Base-by-base conservation (phyloP, 176 grass and related monocot species). In the Sorghum bicolor region DNA sequence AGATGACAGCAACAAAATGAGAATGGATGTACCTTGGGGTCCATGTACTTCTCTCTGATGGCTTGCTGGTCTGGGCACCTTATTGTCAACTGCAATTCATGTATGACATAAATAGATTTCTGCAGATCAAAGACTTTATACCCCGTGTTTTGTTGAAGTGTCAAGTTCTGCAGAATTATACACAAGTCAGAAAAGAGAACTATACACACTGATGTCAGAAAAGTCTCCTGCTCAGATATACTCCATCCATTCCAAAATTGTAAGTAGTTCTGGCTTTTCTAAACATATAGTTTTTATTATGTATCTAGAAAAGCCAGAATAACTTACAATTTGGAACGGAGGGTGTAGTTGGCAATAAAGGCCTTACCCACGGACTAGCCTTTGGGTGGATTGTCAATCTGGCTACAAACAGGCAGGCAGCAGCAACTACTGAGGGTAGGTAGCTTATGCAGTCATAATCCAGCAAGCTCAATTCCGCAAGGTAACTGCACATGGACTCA, bases 401-500 rank as follows among this genome's bases (percentile, higher is more conserved):
- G 50, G 89, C 86, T 74, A 89, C 52, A 75, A 89, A 91, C 61
- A 94, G 17, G 40, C 89, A 79, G 20, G 92, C 89, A 84, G 92
- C 92, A 82, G 89, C 92, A 55, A 75, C 48, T 50, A 79, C 40
- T 31, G 92, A 94, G 74, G 89, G 86, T 30, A 91, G 74, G 52
- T 89, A 94, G 77, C 34, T 82, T 64, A 91, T 48, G 26, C 86
- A 91, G 26, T 76, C 80, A 5, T 87, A 82, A 77, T 94, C 92
- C 30, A 89, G 11, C 80, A 94, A 85, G 72, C 89, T 94, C 81
- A 91, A 78, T 37, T 94, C 92, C n/a, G 86, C 92, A 22, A 94
- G 92, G 72, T 91, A 94, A 69, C 52, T 82, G 9, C 69, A 67
- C 84, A 84, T 32, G 20, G 81, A 84, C 57, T 89, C 89, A 75